A percentile compares a stretch with the other conserved stretches of the same genome.
These are phyloP conservation scores for Peniophora sp. DNA, from an alignment of 1,284 basidiomycete genomes.

Conservation along the genomic window DNA sequence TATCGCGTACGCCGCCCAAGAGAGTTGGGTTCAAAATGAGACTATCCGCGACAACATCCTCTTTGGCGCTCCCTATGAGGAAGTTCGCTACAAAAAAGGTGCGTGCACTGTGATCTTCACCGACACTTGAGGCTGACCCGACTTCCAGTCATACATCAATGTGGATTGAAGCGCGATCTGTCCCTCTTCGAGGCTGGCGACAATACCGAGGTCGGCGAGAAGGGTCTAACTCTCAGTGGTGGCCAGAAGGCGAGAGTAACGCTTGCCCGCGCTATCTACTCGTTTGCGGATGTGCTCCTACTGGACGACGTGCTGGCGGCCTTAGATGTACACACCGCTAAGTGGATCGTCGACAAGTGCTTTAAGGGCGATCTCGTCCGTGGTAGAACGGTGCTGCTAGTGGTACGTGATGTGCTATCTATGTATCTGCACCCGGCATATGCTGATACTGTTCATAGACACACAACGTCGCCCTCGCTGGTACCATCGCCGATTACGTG, in stretches of 20 bases:
- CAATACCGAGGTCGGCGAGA: conserved; percentile 63
- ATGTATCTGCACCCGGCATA: too few species aligned
- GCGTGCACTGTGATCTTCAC: background rate
- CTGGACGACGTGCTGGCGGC: conserved; percentile 59
- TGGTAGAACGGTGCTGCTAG: conserved; percentile 64
- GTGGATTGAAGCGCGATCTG: conserved; percentile 56
- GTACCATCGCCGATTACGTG: conserved; percentile 58
- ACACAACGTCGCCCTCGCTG: conserved; percentile 57
- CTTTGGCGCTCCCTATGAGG: conserved; percentile 34
- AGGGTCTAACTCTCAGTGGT: conserved; percentile 54
- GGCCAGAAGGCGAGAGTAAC: conserved; percentile 78
- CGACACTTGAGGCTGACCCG: too few species aligned
- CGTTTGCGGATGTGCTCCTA: conserved; percentile 50
- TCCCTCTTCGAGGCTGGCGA: conserved; percentile 67
- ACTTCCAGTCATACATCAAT: conserved; percentile 48
- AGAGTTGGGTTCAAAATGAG: conserved; percentile 66
- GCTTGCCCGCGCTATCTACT: conserved; percentile 66
- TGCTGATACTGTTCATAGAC: conserved; percentile 26
- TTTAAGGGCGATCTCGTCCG: conserved; percentile 62
- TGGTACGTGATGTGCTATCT: conserved; percentile 34
- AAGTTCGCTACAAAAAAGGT: conserved; percentile 36
- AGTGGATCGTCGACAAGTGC: conserved; percentile 72
- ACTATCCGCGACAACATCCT: conserved; percentile 40
- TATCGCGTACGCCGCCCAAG: conserved; percentile 70
- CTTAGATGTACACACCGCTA: conserved; percentile 58